phyloP scores from a whole-genome alignment of 1,284 basidiomycete genomes.

The Coriolopsis trogii region DNA sequence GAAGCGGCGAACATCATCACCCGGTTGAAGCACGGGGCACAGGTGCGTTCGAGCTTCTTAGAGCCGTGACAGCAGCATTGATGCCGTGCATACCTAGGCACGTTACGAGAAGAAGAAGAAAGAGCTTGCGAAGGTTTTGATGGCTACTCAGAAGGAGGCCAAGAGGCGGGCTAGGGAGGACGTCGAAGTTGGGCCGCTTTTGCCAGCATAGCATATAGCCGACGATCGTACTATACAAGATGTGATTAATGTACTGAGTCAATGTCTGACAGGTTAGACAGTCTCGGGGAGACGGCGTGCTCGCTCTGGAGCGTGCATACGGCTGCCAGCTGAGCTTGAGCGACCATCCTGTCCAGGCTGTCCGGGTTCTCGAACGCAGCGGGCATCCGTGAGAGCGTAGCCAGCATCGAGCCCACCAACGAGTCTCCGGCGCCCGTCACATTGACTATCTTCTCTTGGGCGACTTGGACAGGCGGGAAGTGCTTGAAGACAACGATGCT shows the following conservation, averaged over 20 bases:
- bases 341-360: constrained; percentile 46
- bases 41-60: constrained; percentile 44
- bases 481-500: constrained; percentile 67
- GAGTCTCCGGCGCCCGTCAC: constrained; percentile 94
- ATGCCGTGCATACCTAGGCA: constrained; percentile 38
- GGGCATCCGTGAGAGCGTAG: constrained; percentile 50
- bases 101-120: constrained; percentile 60
- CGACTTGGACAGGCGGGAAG: constrained; percentile 60
- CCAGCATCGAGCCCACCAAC: constrained; percentile 77
- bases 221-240: not conserved
- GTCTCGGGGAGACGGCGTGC: constrained; percentile 64
- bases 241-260: constrained; percentile 4
- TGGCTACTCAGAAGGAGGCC: constrained; percentile 47
- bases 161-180: constrained; percentile 51
- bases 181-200: constrained; percentile 63
- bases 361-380: constrained; percentile 47
- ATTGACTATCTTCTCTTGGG: constrained; percentile 54
- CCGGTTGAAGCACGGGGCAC: constrained; percentile 76
- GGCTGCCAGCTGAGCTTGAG: constrained; percentile 66
- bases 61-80: not conserved
- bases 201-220: not conserved
- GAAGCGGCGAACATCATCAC: constrained; percentile 80
- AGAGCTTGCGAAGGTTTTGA: constrained; percentile 38
- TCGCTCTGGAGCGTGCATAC: constrained; percentile 62
- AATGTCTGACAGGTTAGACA: constrained; percentile 39